These are phyloP conservation scores for Paecilomyces formosus DNA, from an alignment of 2,329 filamentous ascomycete genomes.

Conservation along the genomic window DNA sequence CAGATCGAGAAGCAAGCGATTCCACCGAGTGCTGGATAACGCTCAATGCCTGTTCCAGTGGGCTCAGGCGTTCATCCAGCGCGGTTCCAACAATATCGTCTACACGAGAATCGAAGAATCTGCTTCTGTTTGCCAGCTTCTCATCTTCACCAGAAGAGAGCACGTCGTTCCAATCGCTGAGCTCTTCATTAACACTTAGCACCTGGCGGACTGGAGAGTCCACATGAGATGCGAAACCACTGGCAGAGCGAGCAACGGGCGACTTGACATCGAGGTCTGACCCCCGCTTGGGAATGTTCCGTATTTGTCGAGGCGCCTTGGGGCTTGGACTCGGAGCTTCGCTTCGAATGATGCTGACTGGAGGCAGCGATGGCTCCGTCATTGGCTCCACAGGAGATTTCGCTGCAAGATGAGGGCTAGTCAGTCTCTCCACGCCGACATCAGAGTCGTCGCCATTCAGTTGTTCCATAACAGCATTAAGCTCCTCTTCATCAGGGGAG, in stretches of 20 bases:
- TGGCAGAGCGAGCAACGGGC: slow-evolving; percentile 51
- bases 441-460: slow-evolving; percentile 67
- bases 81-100: slow-evolving; percentile 76
- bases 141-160: slow-evolving; percentile 76
- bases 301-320: slow-evolving; percentile 44
- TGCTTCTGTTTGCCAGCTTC: slow-evolving; percentile 71
- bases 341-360: slow-evolving; percentile 52
- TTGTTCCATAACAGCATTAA: slow-evolving; percentile 87
- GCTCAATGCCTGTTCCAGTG: slow-evolving; percentile 71
- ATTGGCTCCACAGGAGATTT: slow-evolving; percentile 41
- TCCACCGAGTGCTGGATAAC: slow-evolving; percentile 65
- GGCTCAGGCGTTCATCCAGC: slow-evolving; percentile 67
- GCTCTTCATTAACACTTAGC: slow-evolving; percentile 53
- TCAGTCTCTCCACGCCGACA: slow-evolving; percentile 62
- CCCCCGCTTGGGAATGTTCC: slow-evolving; percentile 34
- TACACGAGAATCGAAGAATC: slow-evolving; percentile 87
- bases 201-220: slow-evolving; percentile 55
- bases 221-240: slow-evolving; percentile 48
- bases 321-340: slow-evolving; percentile 69
- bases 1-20: slow-evolving; percentile 49
- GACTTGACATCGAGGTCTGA: slow-evolving; percentile 34
- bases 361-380: slow-evolving; percentile 46
- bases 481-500: slow-evolving; percentile 54
- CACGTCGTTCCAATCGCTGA: slow-evolving; percentile 88
- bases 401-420: slow-evolving; percentile 22